Percentiles rank a stretch among this genome's conserved stretches.
Evolutionary conservation across 106 monocot genomes (phyloP).

Genomic region (Gastrodia elata): DNA sequence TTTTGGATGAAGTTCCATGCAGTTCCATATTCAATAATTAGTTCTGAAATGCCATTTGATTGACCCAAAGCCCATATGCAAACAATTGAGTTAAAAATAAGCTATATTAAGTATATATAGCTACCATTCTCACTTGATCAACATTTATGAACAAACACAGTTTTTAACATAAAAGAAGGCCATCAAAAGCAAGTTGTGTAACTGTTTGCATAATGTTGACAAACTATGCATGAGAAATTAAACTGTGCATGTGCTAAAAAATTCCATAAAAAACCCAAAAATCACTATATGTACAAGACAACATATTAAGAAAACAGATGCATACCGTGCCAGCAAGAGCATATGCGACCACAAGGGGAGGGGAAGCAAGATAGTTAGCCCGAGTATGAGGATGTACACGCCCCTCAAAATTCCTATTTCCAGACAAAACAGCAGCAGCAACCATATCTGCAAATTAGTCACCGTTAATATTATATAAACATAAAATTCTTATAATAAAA

Average conservation of each 20-base stretch:
- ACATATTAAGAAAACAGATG: neutral
- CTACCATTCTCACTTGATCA: neutral
- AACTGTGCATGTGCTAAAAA: neutral
- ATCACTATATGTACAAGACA: neutral
- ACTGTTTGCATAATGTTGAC: neutral
- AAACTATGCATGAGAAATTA: neutral
- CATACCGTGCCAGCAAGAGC: slow-evolving; percentile 93
- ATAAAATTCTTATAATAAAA: neutral
- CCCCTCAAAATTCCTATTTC: slow-evolving; percentile 91
- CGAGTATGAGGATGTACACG: slow-evolving; percentile 84
- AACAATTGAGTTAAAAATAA: neutral
- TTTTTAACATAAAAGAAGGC: neutral
- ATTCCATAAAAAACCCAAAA: neutral
- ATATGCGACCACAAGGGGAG: slow-evolving; percentile 94
- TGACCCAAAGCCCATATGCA: neutral
- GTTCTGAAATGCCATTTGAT: neutral
- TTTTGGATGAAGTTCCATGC: neutral
- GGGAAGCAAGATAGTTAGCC: slow-evolving; percentile 95
- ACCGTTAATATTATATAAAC: neutral
- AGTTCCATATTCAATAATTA: neutral
- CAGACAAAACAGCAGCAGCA: slow-evolving; percentile 85
- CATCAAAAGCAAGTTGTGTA: neutral
- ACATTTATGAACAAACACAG: neutral
- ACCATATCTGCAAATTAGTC: slow-evolving; percentile 60
- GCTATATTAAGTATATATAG: neutral